These are phyloP conservation scores for Cryptosporidium baileyi DNA, from an alignment of 169 alveolate species.

Conservation along the genomic window DNA sequence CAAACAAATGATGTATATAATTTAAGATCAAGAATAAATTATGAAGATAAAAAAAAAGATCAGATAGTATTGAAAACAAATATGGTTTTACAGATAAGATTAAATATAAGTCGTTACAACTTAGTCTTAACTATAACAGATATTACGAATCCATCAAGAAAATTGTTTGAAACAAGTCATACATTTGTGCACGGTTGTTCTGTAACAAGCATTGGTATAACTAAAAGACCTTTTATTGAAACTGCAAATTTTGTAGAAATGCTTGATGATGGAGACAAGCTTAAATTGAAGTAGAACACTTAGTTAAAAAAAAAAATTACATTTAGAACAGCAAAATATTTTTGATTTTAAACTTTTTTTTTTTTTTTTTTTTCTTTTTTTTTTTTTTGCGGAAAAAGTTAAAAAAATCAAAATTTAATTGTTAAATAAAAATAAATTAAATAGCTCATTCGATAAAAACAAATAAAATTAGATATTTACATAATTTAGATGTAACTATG, in stretches of 20 bases:
- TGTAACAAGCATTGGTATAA: constrained; percentile 28
- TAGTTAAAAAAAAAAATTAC: neutral
- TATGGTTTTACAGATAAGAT: constrained; percentile 53
- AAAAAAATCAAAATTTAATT: neutral
- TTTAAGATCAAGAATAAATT: constrained; percentile 52
- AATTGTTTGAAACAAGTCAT: constrained; percentile 20
- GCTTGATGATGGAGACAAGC: constrained; percentile 67
- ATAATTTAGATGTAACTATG: neutral
- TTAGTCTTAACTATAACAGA: constrained; percentile 25
- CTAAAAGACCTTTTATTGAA: constrained; percentile 59
- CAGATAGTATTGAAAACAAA: constrained; percentile 9
- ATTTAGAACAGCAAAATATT: neutral
- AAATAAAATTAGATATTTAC: neutral
- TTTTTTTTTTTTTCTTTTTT: neutral
- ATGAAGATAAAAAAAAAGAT: constrained; percentile 21
- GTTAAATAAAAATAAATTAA: neutral
- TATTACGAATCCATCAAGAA: constrained; percentile 34
- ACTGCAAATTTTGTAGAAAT: constrained; percentile 69
- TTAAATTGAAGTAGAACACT: constrained; percentile 13
- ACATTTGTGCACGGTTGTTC: constrained; percentile 61
- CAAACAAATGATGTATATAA: constrained; percentile 61
- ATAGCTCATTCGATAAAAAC: neutral
- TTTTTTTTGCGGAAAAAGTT: neutral
- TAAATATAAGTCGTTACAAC: constrained; percentile 64
- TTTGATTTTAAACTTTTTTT: no score